Conservation (phyloP, 345 rosid species). For the Laguncularia racemosa region DNA sequence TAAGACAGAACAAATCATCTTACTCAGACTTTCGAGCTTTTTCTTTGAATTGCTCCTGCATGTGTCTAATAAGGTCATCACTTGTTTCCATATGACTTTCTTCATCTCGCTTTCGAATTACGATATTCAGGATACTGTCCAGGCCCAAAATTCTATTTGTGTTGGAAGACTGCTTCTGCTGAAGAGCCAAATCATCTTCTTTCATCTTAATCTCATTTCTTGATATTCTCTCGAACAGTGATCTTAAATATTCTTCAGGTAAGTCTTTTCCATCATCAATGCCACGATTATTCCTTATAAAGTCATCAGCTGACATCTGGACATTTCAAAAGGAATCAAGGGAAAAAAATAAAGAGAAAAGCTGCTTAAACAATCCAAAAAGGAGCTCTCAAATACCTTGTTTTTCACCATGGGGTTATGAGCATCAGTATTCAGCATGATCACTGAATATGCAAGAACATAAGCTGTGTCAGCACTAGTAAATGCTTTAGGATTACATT, state of each 20-base stretch:
- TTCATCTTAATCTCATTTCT: conserved; percentile 98
- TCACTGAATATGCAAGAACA: conserved; percentile 97
- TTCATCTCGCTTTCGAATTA: conserved; percentile 86
- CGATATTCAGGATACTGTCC: conserved; percentile 92
- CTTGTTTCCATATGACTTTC: conserved; percentile 78
- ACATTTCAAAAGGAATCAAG: conserved; percentile 17
- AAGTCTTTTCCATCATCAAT: conserved; percentile 98
- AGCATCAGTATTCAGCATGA: conserved; percentile 95
- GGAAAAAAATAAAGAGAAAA: conserved; percentile 17
- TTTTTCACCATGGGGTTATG: conserved; percentile 96
- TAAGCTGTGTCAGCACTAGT: conserved; percentile 97
- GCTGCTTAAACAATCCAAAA: conserved; percentile 13
- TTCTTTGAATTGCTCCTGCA: conserved; percentile 99
- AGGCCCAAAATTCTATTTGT: conserved; percentile 80
- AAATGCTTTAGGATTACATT: conserved; percentile 91
- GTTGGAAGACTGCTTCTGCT: conserved; percentile 72
- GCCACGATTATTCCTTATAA: conserved; percentile 93
- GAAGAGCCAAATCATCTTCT: conserved; percentile 72
- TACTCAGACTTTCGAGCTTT: conserved; percentile 98
- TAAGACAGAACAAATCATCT: conserved; percentile 21
- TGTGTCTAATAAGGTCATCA: conserved; percentile 92
- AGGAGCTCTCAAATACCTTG: conserved; percentile 51
- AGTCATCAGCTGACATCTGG: conserved; percentile 99
- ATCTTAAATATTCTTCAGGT: conserved; percentile 84
- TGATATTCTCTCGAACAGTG: conserved; percentile 85